Base-by-base conservation (phyloP, 2,329 filamentous ascomycete species). In the Fusarium concolor region DNA sequence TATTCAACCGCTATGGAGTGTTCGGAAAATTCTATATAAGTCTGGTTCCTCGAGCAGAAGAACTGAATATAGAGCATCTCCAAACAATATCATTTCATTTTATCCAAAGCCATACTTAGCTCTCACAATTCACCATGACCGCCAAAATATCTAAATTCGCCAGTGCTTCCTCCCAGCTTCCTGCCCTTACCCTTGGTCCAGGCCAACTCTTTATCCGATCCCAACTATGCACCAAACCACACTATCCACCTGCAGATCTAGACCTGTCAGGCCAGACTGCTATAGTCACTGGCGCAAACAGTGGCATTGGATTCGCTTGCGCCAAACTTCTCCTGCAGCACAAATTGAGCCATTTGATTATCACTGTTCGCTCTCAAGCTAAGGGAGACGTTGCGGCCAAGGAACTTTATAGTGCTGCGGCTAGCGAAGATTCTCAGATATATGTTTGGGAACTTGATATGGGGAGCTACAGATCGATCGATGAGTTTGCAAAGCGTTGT, bases 371-470 rank as follows among this genome's bases (percentile, higher is more conserved):
- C 1, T 62, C 58, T 10, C 18, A 55, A 15, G 15, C 4, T 0
- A 62, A 62, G 3, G 58, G 58, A 15, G 26, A 6, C 1, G 28
- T 20, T 2, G 46, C 56, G 0, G 35, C 35, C 0, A 10, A 17
- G 11, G 10, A 54, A 2, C 56, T 62, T 0, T 29, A 11, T 8
- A 0, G 7, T 2, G 4, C n/a, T 1, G 4, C n/a, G 1, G 3
- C 1, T 2, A 1, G 28, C n/a, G 1, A 9, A 3, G 17, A 24
- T 3, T 20, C 14, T 11, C 9, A 55, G 1, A 37, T 62, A 1
- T 41, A 55, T 15, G 46, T 55, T 1, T 62, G 58, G 56, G 14
- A 2, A 10, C 35, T 62, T 11, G 41, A 62, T 2, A 62, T 62
- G 58, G 47, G 29, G 2, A 7, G 6, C 3, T 62, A 55, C 9